Percentiles rank a stretch among this genome's conserved stretches.
These are phyloP conservation scores for Neodidymelliopsis sp. DNA, from an alignment of 2,329 filamentous ascomycete species.

Conservation along the genomic window DNA sequence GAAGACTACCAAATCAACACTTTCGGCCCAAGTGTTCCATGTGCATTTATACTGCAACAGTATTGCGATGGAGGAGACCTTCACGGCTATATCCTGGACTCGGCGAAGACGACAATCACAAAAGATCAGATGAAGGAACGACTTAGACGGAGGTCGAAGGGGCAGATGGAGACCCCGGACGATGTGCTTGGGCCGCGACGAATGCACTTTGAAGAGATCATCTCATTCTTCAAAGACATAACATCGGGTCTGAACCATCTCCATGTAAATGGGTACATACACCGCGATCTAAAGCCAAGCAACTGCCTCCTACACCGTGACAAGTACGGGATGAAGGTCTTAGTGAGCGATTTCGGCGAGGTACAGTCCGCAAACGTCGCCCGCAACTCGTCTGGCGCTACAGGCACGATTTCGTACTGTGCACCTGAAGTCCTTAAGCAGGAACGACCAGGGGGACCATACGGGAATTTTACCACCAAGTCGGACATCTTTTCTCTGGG, in stretches of 20 bases:
- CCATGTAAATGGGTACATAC: conserved; percentile 90
- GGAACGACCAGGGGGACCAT: conserved; percentile 69
- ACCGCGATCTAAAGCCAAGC: conserved; percentile 93
- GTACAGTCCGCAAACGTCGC: conserved; percentile 84
- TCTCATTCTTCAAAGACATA: conserved; percentile 95
- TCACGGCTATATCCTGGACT: conserved; percentile 82
- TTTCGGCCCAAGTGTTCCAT: conserved; percentile 91
- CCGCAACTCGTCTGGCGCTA: conserved; percentile 90
- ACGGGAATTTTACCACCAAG: conserved; percentile 94
- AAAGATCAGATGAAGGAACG: conserved; percentile 90
- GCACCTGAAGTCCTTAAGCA: conserved; percentile 88
- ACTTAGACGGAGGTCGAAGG: conserved; percentile 81
- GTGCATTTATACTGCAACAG: conserved; percentile 95
- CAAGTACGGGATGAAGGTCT: conserved; percentile 73
- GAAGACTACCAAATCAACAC: conserved; percentile 83
- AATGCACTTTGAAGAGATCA: conserved; percentile 88
- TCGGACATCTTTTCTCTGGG: conserved; percentile 98
- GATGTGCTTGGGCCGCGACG: conserved; percentile 61
- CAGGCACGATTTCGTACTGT: conserved; percentile 96
- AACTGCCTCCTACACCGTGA: conserved; percentile 90
- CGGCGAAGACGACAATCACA: conserved; percentile 66
- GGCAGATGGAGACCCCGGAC: conserved; percentile 70
- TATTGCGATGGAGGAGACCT: conserved; percentile 96
- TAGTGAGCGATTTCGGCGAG: conserved; percentile 98
- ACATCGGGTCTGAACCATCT: conserved; percentile 90